These are phyloP conservation scores for Neostapfia colusana DNA, from an alignment of 176 grass and related monocot species.

Conservation along the genomic window DNA sequence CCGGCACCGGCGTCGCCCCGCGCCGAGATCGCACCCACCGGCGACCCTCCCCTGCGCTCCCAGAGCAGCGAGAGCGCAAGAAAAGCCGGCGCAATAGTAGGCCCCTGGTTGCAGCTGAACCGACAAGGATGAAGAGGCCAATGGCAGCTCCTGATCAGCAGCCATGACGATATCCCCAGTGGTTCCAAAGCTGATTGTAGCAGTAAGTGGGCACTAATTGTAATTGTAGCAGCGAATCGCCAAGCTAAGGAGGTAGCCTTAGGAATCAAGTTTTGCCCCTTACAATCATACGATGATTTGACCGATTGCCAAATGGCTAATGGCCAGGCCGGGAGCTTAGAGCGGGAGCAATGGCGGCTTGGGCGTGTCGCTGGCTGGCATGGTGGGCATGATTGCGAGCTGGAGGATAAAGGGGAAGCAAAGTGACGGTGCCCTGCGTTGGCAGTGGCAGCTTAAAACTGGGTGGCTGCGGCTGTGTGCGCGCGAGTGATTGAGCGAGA, in stretches of 20 bases:
- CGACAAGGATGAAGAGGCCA: background rate
- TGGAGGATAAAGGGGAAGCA: background rate
- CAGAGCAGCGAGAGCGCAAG: slow-evolving; percentile 61
- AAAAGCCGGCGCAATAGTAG: slow-evolving; percentile 47
- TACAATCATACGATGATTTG: background rate
- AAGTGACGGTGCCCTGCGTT: slow-evolving; percentile 19
- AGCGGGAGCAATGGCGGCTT: background rate
- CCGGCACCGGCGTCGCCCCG: slow-evolving; percentile 25
- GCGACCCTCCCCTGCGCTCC: slow-evolving; percentile 27
- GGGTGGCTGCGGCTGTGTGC: too few species aligned
- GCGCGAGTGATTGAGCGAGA: background rate
- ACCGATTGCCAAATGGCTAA: background rate
- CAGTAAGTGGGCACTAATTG: background rate
- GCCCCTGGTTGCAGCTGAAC: background rate
- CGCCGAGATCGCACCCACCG: slow-evolving; percentile 36
- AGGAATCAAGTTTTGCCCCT: background rate
- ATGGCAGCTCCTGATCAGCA: background rate
- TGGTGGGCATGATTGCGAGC: background rate
- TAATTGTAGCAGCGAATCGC: background rate
- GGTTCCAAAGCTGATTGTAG: background rate
- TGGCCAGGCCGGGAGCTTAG: background rate
- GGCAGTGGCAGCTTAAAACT: slow-evolving; percentile 10
- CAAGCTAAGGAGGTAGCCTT: background rate
- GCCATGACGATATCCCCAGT: background rate
- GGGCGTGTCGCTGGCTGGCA: background rate